Evolutionary conservation across 75 land plant genomes (phyloP).

Genomic region (Cryptomeria japonica): DNA sequence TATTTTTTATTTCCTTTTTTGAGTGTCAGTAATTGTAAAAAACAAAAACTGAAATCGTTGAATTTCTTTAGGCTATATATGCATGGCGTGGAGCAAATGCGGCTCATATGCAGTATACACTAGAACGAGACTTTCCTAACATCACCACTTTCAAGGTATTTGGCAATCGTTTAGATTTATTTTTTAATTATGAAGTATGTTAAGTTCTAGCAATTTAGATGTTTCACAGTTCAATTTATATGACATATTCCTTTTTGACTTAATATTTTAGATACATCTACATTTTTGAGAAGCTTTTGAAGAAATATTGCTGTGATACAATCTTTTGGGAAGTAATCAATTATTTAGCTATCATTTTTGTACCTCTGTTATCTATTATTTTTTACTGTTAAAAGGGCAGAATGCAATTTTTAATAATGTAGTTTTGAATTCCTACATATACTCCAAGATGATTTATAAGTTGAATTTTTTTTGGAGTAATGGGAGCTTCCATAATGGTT

Average conservation of each 20-base stretch:
- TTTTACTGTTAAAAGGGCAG: not conserved
- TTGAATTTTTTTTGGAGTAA: not conserved
- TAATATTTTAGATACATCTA: not conserved
- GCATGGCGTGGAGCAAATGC: slow-evolving; percentile 31
- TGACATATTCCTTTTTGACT: not conserved
- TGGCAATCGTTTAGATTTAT: not conserved
- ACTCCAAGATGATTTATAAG: not conserved
- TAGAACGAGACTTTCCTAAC: slow-evolving; percentile 21
- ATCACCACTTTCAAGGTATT: slow-evolving; percentile 23
- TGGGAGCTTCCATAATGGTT: no score
- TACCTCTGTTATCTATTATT: not conserved
- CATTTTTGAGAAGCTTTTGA: not conserved
- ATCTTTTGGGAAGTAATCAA: not conserved
- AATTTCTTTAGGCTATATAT: slow-evolving; percentile 24
- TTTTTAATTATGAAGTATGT: not conserved
- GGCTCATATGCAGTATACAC: slow-evolving; percentile 15
- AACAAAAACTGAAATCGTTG: not conserved
- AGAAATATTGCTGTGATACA: not conserved
- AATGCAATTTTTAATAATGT: not conserved
- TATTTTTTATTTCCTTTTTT: not conserved
- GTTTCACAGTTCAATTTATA: not conserved
- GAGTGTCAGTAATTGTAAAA: not conserved
- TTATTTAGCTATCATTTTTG: not conserved
- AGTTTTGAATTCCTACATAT: not conserved
- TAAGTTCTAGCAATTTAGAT: not conserved